Evolutionary conservation across 2,329 filamentous ascomycete genomes (phyloP), one percentile per base, ranked within the genome.

Genomic region (Cryphonectria parasitica): DNA sequence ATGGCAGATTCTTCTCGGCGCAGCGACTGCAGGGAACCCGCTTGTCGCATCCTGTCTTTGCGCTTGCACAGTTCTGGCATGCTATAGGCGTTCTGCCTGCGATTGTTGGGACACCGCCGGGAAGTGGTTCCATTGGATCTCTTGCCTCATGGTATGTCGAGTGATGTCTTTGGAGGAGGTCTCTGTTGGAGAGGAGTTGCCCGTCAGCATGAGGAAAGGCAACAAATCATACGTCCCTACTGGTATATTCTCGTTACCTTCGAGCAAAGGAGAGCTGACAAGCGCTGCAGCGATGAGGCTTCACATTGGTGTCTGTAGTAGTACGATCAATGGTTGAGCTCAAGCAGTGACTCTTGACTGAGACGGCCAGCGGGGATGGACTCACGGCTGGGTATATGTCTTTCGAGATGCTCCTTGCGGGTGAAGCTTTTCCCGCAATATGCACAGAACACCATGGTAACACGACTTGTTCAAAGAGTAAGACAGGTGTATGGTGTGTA

Each of bases 391-490:
- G 85, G 84, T 56, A 88, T 82, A 72, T 87, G 86, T 73, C 86
- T 82, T 74, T 88, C 86, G n/a, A 87, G 77, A 75, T 88, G 86
- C 74, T 88, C 86, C 76, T 87, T 87, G 74, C 85, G 82, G 65
- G 84, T 87, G 77, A 88, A 88, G 74, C 78, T 80, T 78, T 85
- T 87, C 69, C 85, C 85, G 75, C 85, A 88, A 74, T 87, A 87
- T 25, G 85, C 80, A 74, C 86, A 88, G 75, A 80, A 87, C 64
- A 87, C 80, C 80, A 82, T 82, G 68, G 74, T 77, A 68, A 60
- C 69, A 67, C 67, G 41, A 70, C 43, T 69, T 69, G 28, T 66
- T 56, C 60, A 58, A 61, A 54, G 56, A 72, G 67, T 71, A 41
- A 69, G 71, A 72, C 71, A 72, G 19, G 45, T n/a, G 54, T 19